These are phyloP conservation scores for Nemania bipapillata DNA, from an alignment of 2,329 filamentous ascomycete species.

Conservation along the genomic window DNA sequence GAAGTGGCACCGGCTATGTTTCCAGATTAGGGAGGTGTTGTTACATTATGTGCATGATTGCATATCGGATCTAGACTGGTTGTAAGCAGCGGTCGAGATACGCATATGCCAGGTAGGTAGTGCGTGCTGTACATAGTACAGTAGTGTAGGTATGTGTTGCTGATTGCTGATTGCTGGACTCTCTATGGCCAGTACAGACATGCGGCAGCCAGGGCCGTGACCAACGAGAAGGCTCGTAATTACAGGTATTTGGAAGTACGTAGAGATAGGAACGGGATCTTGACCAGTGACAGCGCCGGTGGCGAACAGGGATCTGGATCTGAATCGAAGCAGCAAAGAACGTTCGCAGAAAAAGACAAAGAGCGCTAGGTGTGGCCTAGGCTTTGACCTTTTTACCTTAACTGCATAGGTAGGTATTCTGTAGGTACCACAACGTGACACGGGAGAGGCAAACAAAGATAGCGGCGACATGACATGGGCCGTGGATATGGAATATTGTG, in stretches of 20 bases:
- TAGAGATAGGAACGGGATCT: not conserved
- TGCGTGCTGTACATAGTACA: not conserved
- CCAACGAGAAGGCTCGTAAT: constrained; percentile 26
- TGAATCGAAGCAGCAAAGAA: constrained; percentile 34
- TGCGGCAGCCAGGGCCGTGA: not conserved
- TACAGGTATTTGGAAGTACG: constrained; percentile 22
- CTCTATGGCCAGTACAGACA: not conserved
- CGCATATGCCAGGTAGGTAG: not conserved
- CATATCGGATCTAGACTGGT: constrained; percentile 34
- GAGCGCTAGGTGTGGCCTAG: not conserved
- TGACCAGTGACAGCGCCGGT: constrained; percentile 16
- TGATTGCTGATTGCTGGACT: not conserved
- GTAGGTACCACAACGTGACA: not conserved
- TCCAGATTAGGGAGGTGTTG: constrained; percentile 38
- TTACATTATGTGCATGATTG: constrained; percentile 27
- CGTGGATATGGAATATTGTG: not conserved
- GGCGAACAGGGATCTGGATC: constrained; percentile 31
- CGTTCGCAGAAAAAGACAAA: constrained; percentile 17
- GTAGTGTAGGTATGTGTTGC: too few species aligned
- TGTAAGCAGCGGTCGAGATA: constrained; percentile 31
- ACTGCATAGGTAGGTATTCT: not conserved
- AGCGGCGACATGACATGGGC: not conserved
- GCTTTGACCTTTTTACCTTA: not conserved
- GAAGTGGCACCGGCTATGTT: constrained; percentile 40
- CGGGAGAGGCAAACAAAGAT: not conserved